These are phyloP conservation scores for Peribolospora baueri DNA, from an alignment of 768 basidiomycete genomes.

Conservation along the genomic window DNA sequence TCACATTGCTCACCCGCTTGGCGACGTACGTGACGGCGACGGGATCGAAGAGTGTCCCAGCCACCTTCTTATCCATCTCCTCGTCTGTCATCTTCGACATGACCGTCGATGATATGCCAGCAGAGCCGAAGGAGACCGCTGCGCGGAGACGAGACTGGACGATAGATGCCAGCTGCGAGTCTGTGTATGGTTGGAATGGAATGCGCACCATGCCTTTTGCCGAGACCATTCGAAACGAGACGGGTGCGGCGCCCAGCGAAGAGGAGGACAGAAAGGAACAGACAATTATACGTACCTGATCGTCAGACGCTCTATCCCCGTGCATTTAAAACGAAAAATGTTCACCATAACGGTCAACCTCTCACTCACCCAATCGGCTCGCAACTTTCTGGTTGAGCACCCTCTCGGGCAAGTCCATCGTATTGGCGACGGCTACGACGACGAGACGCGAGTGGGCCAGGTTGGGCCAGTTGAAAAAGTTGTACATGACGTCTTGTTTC, in stretches of 20 bases:
- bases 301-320: no score
- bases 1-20: conserved; percentile 51
- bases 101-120: no score
- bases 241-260: neutral
- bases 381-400: conserved; percentile 78
- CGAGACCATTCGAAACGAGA: neutral
- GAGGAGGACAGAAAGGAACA: neutral
- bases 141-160: conserved; percentile 54
- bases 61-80: conserved; percentile 20
- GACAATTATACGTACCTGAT: neutral
- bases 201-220: conserved; percentile 59
- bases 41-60: conserved; percentile 25
- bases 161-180: conserved; percentile 53
- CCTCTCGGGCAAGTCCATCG: conserved; percentile 90
- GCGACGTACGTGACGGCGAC: conserved; percentile 72
- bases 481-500: conserved; percentile 96
- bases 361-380: conserved; percentile 52
- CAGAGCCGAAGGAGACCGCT: conserved; percentile 15
- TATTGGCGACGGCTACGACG: conserved; percentile 91
- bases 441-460: conserved; percentile 64
- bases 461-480: conserved; percentile 99
- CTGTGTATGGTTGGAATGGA: conserved; percentile 74
- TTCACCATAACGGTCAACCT: no score
- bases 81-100: conserved; percentile 2
- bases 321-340: no score